phyloP scores from a whole-genome alignment of 345 rosid species.

The Luvunga scandens region DNA sequence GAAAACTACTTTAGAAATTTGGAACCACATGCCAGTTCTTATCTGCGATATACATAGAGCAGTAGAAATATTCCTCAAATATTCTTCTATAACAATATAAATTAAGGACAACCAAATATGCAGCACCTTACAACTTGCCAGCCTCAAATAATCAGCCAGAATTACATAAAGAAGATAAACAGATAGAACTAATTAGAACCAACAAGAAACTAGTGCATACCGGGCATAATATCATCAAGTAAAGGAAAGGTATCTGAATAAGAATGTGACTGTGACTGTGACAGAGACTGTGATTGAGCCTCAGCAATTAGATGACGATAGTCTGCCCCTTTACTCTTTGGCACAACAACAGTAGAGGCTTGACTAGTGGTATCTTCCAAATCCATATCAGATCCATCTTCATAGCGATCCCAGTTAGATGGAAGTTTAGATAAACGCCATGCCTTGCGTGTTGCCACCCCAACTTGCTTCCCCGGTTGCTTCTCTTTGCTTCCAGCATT shows the following conservation, averaged over 20 bases:
- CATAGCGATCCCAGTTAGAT: constrained; percentile 78
- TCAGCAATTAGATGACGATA: constrained; percentile 60
- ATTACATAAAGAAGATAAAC: not conserved
- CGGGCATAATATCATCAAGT: constrained; percentile 55
- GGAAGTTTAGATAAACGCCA: constrained; percentile 45
- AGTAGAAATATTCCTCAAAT: not conserved
- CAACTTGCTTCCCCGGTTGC: constrained; percentile 37
- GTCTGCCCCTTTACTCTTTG: constrained; percentile 88
- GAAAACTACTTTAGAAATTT: not conserved
- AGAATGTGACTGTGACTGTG: constrained; percentile 30
- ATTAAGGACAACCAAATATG: not conserved
- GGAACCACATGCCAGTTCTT: not conserved
- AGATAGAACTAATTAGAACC: not conserved
- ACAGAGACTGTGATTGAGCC: constrained; percentile 54
- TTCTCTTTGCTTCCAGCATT: constrained; percentile 27
- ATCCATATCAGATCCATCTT: constrained; percentile 40
- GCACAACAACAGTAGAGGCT: constrained; percentile 35
- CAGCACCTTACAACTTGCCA: not conserved
- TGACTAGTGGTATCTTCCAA: constrained; percentile 21
- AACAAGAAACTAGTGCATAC: constrained; percentile 27
- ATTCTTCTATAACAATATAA: not conserved
- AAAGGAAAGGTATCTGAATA: constrained; percentile 36
- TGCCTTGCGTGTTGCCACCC: constrained; percentile 33
- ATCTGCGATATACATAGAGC: not conserved
- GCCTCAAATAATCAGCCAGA: not conserved